Conservation (phyloP, 495 filamentous ascomycete genomes). For the Penicillium roqueforti region DNA sequence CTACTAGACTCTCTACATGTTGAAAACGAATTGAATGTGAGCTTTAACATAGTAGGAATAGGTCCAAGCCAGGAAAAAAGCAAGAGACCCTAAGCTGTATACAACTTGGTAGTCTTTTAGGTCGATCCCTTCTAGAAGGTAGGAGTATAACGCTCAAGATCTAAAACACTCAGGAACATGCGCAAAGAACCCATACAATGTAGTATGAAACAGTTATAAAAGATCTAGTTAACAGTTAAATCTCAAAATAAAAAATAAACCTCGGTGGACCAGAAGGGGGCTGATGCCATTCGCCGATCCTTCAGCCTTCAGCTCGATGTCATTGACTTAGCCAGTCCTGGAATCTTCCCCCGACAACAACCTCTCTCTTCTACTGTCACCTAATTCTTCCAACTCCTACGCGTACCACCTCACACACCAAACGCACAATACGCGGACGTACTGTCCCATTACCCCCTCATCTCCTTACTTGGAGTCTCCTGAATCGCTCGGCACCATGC, state of each 20-base stretch:
- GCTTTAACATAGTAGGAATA: background rate
- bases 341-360: conserved; percentile 23
- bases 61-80: background rate
- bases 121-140: background rate
- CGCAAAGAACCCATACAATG: background rate
- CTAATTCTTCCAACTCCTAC: conserved; percentile 7
- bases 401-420: background rate
- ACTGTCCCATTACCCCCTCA: background rate
- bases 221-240: background rate
- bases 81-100: background rate
- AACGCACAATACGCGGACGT: background rate
- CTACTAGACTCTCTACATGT: background rate
- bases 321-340: conserved; percentile 39
- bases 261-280: conserved; percentile 28
- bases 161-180: background rate
- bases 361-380: background rate
- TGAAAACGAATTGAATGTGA: background rate
- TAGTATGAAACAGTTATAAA: background rate
- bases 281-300: conserved; percentile 38
- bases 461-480: conserved; percentile 1
- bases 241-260: background rate
- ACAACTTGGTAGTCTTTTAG: background rate
- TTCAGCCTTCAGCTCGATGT: conserved; percentile 37
- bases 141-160: background rate
- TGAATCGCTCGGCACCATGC: conserved; percentile 30